Evolutionary conservation across 176 grass and related monocot genomes (phyloP).

Genomic region (Paspalum vaginatum): DNA sequence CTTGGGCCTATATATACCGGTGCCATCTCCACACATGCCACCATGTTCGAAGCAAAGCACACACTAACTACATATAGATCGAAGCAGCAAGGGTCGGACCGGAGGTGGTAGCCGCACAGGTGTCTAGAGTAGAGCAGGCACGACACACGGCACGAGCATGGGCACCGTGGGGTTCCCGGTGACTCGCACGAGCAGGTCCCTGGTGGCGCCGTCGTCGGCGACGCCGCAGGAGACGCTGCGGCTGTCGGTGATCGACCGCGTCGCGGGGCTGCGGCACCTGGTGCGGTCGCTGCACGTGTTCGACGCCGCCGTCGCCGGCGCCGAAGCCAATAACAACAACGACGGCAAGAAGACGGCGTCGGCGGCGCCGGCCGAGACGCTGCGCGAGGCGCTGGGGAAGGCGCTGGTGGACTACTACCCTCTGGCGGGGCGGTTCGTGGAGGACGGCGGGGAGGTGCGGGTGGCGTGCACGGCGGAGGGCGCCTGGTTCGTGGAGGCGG

Average conservation of each 20-base stretch:
- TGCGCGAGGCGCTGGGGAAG: slow-evolving; percentile 59
- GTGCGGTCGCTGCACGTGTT: slow-evolving; percentile 77
- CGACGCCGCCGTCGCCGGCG: no score
- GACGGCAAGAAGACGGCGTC: not conserved
- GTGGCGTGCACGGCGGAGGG: slow-evolving; percentile 76
- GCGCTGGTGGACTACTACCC: slow-evolving; percentile 81
- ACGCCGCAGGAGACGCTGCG: slow-evolving; percentile 62
- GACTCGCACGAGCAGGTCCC: slow-evolving; percentile 47
- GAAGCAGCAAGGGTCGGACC: no score
- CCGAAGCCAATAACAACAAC: no score
- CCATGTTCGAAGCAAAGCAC: not conserved
- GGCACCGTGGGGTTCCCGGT: slow-evolving; percentile 51
- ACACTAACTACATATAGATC: not conserved
- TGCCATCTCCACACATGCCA: not conserved
- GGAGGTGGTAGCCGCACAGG: no score
- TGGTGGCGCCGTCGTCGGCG: slow-evolving; percentile 54
- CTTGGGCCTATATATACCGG: slow-evolving; percentile 22
- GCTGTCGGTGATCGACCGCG: slow-evolving; percentile 77
- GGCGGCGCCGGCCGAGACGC: slow-evolving; percentile 10
- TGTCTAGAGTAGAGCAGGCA: no score
- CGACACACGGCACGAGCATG: no score
- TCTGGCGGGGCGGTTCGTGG: slow-evolving; percentile 68
- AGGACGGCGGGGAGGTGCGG: slow-evolving; percentile 40
- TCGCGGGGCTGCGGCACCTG: slow-evolving; percentile 73
- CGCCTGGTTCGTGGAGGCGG: slow-evolving; percentile 75